Evolutionary conservation across 345 rosid species (phyloP), one percentile per base, ranked within the genome.

Genomic region (Geranium rotundifolium): DNA sequence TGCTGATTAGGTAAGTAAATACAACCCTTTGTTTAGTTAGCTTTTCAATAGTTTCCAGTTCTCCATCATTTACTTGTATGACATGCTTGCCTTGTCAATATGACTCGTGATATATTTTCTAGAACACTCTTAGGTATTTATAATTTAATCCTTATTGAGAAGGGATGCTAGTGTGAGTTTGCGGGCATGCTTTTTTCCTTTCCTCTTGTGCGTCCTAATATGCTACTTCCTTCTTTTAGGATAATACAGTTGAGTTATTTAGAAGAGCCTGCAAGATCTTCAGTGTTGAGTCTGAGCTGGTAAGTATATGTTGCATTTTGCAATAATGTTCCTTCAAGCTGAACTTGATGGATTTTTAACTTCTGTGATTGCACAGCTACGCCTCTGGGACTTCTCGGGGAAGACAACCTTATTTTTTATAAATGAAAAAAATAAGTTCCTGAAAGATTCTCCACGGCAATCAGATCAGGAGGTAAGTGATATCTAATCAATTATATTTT

Each of bases 211-310:
- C 15, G 16, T 46, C 17, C 55, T 49, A 39, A 71, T 20, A 7
- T 58, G 20, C 31, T 61, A 7, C 54, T 54, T 30, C 58, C 16
- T 27, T 69, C 4, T 57, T 78, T 63, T 71, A 93, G 99, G 96
- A 93, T 69, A 93, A 93, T 78, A 61, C 90, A 66, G 74, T 74
- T 56, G 97, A 93, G 76, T 80, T 82, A 73, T 93, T 85, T 78
- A 84, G 83, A 85, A 82, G 99, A 84, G 96, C 97, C 49, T 85
- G 95, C 84, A 90, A 84, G 88, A 90, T 93, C 73, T 90, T 93
- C 74, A 85, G 80, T 75, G 69, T 79, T 61, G 95, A 90, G 66
- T 82, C 88, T 69, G 92, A 88, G 76, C 85, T 74, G 90, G 99
- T 88, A 77, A 71, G 72, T 61, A 70, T 75, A 52, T 61, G 9